Conservation (phyloP, 352 stramenopile genomes). For the Blastocystis sp. region DNA sequence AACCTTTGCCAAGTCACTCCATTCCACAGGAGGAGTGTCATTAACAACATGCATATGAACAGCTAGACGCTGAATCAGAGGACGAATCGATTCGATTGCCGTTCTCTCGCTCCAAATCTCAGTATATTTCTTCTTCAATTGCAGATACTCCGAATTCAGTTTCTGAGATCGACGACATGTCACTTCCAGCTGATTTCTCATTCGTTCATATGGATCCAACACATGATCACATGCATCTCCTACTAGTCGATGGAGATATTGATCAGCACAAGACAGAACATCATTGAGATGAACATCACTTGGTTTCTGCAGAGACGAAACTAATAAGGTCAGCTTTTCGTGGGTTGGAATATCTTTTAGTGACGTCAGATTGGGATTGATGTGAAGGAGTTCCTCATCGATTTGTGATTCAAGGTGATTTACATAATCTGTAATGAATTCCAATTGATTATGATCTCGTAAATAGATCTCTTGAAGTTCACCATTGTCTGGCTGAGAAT, state of each 20-base stretch:
- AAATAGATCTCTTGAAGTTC: not conserved
- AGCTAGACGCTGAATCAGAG: not conserved
- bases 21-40: not conserved
- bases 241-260: conserved; percentile 5
- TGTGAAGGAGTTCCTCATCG: not conserved
- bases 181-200: conserved; percentile 8
- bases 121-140: not conserved
- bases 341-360: not conserved
- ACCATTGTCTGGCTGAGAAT: not conserved
- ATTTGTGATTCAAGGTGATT: not conserved
- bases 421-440: conserved; percentile 9
- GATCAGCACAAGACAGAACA: not conserved
- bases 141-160: not conserved
- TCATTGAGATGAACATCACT: not conserved
- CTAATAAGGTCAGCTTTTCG: not conserved
- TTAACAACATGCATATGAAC: not conserved
- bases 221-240: not conserved
- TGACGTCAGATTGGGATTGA: not conserved
- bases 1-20: not conserved
- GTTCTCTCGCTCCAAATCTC: not conserved
- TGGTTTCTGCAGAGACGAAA: not conserved
- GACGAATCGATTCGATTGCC: not conserved
- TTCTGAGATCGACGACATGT: conserved; percentile 21
- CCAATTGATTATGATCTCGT: conserved; percentile 15
- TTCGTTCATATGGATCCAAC: not conserved